phyloP scores from a whole-genome alignment of 2,329 filamentous ascomycete genomes.

The Nigrospora osmanthi region DNA sequence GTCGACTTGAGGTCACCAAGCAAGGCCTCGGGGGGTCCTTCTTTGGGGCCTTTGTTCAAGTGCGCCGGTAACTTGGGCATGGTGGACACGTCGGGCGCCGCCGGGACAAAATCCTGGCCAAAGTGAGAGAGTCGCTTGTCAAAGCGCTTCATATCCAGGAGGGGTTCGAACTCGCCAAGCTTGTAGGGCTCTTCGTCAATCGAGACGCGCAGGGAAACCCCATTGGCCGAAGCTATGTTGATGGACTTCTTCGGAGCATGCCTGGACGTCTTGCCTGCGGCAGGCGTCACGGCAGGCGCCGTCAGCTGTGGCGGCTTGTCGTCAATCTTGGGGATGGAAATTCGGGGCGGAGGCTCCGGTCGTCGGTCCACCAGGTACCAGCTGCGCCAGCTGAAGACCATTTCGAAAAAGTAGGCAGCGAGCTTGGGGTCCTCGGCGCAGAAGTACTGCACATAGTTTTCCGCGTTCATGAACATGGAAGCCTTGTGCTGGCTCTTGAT shows the following conservation, averaged over 20 bases:
- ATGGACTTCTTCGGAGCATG: constrained; percentile 18
- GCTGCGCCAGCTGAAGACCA: constrained; percentile 76
- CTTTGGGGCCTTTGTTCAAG: constrained; percentile 13
- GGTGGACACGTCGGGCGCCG: constrained; percentile 14
- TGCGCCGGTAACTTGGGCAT: constrained; percentile 16
- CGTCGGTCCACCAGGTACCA: constrained; percentile 80
- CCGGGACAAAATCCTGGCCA: constrained; percentile 32
- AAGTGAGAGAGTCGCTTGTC: constrained; percentile 43
- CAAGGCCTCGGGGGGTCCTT: constrained; percentile 12
- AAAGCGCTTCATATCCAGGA: constrained; percentile 56
- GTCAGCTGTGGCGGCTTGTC: constrained; percentile 20
- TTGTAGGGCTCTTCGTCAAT: constrained; percentile 47
- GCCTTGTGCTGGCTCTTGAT: constrained; percentile 90
- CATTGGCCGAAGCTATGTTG: constrained; percentile 21
- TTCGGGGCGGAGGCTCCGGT: constrained; percentile 18
- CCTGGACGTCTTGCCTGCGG: constrained; percentile 10
- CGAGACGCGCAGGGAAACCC: constrained; percentile 29
- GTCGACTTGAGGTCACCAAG: constrained; percentile 18
- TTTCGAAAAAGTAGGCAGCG: constrained; percentile 62
- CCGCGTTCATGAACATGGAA: constrained; percentile 70
- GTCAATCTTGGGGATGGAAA: constrained; percentile 17
- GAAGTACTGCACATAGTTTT: constrained; percentile 91
- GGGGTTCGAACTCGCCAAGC: constrained; percentile 60
- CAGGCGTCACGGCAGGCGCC: background rate
- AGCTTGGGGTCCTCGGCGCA: constrained; percentile 63